phyloP scores from a whole-genome alignment of 768 basidiomycete genomes.

The Pleurotus sapidus region DNA sequence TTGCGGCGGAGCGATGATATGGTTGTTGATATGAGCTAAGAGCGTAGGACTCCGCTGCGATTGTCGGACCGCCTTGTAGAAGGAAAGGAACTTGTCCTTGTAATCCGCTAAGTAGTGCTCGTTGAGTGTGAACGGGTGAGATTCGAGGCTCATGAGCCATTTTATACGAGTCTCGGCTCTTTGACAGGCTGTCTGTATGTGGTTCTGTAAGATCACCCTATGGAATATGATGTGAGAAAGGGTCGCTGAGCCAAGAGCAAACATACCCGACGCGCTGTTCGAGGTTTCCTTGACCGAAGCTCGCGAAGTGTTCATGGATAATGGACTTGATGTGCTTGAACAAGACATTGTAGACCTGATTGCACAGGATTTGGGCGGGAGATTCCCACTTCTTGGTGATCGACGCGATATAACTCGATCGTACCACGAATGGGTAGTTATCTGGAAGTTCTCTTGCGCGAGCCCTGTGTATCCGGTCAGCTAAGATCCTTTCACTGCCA shows the following conservation, averaged over 20 bases:
- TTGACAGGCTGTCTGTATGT: constrained; percentile 41
- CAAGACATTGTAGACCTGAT: constrained; percentile 33
- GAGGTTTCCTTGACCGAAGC: constrained; percentile 51
- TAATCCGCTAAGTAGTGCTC: constrained; percentile 48
- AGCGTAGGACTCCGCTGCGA: constrained; percentile 24
- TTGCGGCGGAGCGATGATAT: background rate
- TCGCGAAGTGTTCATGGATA: constrained; percentile 45
- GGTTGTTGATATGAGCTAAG: constrained; percentile 20
- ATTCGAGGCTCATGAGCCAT: constrained; percentile 50
- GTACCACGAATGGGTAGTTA: constrained; percentile 63
- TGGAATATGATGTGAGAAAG: background rate
- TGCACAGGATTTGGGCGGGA: constrained; percentile 47
- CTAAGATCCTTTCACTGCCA: background rate
- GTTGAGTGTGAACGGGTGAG: constrained; percentile 48
- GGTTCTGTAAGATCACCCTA: constrained; percentile 48
- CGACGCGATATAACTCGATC: constrained; percentile 42
- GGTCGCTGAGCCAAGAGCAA: background rate
- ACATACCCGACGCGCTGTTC: constrained; percentile 42
- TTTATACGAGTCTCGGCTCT: constrained; percentile 37
- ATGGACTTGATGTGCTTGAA: constrained; percentile 36
- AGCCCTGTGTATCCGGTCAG: constrained; percentile 37
- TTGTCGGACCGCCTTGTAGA: constrained; percentile 44
- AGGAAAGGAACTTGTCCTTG: constrained; percentile 38
- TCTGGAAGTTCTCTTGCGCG: constrained; percentile 71
- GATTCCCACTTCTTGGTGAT: constrained; percentile 46